Percentiles rank a stretch among this genome's conserved stretches.
Conservation (phyloP, 2,329 filamentous ascomycete species). For the Ophiostoma novo-ulmi region DNA sequence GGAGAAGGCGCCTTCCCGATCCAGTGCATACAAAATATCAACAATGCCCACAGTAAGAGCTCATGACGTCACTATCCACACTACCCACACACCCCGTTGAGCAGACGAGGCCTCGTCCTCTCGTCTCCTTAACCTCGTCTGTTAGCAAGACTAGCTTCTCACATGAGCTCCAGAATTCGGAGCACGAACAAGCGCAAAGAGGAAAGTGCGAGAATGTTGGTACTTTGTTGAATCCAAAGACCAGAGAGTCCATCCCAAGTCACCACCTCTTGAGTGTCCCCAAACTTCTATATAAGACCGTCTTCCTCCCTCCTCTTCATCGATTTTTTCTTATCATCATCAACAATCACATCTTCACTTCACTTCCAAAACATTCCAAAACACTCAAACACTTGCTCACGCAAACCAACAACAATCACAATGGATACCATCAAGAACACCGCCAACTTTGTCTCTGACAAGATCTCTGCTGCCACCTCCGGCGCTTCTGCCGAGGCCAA, state of each 20-base stretch:
- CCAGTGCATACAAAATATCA: not conserved
- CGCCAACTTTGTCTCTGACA: conserved; percentile 57
- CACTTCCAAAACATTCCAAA: conserved; percentile 14
- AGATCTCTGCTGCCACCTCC: conserved; percentile 43
- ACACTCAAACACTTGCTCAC: conserved; percentile 20
- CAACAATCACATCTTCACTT: conserved; percentile 5
- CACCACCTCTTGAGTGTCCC: not conserved
- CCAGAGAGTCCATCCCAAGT: not conserved
- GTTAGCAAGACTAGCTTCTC: not conserved
- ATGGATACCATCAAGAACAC: conserved; percentile 47
- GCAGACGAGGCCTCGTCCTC: not conserved
- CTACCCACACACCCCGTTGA: conserved; percentile 3
- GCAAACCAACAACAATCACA: conserved; percentile 30
- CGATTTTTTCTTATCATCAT: conserved; percentile 15
- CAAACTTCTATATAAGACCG: conserved; percentile 20
- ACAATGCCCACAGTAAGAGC: not conserved
- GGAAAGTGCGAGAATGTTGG: not conserved
- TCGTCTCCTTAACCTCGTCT: not conserved
- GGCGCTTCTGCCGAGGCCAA: conserved; percentile 54
- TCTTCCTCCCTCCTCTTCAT: not conserved
- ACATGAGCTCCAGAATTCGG: not conserved
- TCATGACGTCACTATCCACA: conserved; percentile 6
- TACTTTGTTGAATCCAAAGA: not conserved
- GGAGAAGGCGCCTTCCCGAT: conserved; percentile 11
- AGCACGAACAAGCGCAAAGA: not conserved